Conservation (phyloP, 768 basidiomycete species). For the Mrakia hoshinonis region DNA sequence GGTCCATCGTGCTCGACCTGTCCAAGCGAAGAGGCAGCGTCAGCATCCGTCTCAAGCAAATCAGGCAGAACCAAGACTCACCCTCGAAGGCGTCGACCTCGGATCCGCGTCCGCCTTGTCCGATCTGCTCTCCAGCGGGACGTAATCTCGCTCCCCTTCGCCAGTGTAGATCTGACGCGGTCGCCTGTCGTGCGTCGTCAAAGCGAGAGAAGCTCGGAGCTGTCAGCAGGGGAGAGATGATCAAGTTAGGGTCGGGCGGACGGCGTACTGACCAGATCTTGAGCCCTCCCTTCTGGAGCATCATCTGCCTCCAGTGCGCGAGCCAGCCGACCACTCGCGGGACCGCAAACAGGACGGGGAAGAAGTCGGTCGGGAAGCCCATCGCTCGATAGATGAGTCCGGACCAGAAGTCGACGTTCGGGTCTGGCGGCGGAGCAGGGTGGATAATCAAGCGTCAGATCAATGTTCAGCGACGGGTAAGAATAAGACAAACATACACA, state of each 20-base stretch:
- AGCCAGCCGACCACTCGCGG: constrained; percentile 90
- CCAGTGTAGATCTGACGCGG: constrained; percentile 83
- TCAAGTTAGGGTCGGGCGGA: constrained; percentile 67
- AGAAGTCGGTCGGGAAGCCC: constrained; percentile 86
- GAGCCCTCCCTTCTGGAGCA: constrained; percentile 77
- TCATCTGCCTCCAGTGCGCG: constrained; percentile 84
- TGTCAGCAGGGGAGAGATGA: not conserved
- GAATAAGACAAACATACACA: no score
- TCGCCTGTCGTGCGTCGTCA: no score
- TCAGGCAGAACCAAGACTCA: not conserved
- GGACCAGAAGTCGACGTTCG: constrained; percentile 87
- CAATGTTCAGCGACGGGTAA: no score
- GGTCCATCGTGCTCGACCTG: constrained; percentile 24
- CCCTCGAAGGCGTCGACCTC: not conserved
- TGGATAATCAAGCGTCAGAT: no score
- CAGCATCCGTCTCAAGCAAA: not conserved
- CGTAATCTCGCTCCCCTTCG: constrained; percentile 62
- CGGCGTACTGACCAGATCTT: no score
- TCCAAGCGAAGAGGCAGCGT: not conserved
- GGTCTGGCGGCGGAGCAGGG: no score
- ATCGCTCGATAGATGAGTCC: constrained; percentile 58
- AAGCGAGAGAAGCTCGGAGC: not conserved
- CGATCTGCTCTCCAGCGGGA: constrained; percentile 37
- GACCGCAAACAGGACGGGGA: constrained; percentile 69
- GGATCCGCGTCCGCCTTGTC: not conserved